These are phyloP conservation scores for Glycine tomentella DNA, from an alignment of 306 rosid genomes.

Conservation along the genomic window DNA sequence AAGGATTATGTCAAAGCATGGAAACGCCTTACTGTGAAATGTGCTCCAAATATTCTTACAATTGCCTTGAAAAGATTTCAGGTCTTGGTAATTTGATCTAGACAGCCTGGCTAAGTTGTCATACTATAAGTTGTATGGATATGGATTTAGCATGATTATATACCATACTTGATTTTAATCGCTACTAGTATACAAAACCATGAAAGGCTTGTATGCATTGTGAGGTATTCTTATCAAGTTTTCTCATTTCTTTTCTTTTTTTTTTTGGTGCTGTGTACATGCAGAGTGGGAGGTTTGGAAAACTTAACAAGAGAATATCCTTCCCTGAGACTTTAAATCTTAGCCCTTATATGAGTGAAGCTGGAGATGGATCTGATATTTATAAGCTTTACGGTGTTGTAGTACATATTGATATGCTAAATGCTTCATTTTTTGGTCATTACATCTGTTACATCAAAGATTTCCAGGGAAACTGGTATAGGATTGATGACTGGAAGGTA, in stretches of 20 bases:
- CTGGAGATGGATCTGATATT: slow-evolving; percentile 70
- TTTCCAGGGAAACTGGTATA: slow-evolving; percentile 80
- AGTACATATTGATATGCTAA: slow-evolving; percentile 94
- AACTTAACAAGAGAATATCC: slow-evolving; percentile 87
- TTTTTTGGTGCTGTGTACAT: slow-evolving; percentile 27
- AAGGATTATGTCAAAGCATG: slow-evolving; percentile 96
- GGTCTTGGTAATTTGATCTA: slow-evolving; percentile 61
- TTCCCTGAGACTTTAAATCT: slow-evolving; percentile 91
- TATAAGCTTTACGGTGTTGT: slow-evolving; percentile 92
- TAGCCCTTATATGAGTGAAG: slow-evolving; percentile 87
- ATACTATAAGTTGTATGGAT: slow-evolving; percentile 25
- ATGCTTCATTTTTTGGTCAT: slow-evolving; percentile 97
- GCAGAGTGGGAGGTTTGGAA: slow-evolving; percentile 98
- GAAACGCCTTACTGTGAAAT: slow-evolving; percentile 82
- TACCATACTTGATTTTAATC: neutral
- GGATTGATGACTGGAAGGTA: slow-evolving; percentile 90
- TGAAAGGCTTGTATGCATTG: slow-evolving; percentile 17
- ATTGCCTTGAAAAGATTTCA: slow-evolving; percentile 98
- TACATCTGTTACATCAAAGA: slow-evolving; percentile 93
- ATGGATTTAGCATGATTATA: slow-evolving; percentile 2
- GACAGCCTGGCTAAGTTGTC: slow-evolving; percentile 22
- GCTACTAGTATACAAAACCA: slow-evolving; percentile 17
- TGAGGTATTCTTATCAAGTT: slow-evolving; percentile 9
- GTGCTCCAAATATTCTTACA: slow-evolving; percentile 91
- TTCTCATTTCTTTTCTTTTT: slow-evolving; percentile 19